phyloP scores from a whole-genome alignment of 2,329 filamentous ascomycete genomes.

The Huntiella abstrusa region DNA sequence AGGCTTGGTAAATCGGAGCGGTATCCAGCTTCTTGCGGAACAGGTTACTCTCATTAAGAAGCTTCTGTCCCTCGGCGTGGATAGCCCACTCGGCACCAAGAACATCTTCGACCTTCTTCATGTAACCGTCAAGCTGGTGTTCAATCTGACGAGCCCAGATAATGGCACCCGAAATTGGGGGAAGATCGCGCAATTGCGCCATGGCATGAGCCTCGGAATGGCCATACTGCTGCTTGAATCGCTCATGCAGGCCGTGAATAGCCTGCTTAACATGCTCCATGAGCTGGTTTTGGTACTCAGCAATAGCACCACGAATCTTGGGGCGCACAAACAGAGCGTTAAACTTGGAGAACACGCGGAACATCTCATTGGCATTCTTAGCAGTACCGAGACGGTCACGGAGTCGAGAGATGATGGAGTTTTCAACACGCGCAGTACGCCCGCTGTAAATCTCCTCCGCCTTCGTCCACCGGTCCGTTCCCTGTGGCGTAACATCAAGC shows the following conservation, averaged over 20 bases:
- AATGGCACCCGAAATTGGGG: conserved; percentile 89
- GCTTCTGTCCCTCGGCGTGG: conserved; percentile 85
- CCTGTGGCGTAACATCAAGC: conserved; percentile 75
- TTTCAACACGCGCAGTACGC: conserved; percentile 88
- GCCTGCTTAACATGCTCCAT: conserved; percentile 97
- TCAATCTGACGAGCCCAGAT: conserved; percentile 97
- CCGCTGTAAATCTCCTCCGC: conserved; percentile 96
- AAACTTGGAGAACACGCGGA: conserved; percentile 98
- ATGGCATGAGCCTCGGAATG: conserved; percentile 96
- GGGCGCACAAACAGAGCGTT: conserved; percentile 95
- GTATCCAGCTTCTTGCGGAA: conserved; percentile 96
- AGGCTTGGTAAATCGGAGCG: conserved; percentile 82
- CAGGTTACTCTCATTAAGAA: conserved; percentile 75
- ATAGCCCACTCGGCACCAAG: conserved; percentile 87
- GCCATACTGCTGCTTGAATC: conserved; percentile 97
- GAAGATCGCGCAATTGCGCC: conserved; percentile 89
- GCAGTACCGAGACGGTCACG: conserved; percentile 85
- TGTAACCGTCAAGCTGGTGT: conserved; percentile 83
- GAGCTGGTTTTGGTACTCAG: conserved; percentile 92
- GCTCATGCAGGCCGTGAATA: conserved; percentile 80
- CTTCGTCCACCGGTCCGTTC: conserved; percentile 79
- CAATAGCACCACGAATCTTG: conserved; percentile 96
- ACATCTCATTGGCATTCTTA: conserved; percentile 98
- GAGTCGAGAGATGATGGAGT: conserved; percentile 90
- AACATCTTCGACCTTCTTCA: conserved; percentile 98